A percentile compares a stretch with the other conserved stretches of the same genome.
Evolutionary conservation across 176 grass and related monocot genomes (phyloP).

Genomic region (Bonia amplexicaulis): DNA sequence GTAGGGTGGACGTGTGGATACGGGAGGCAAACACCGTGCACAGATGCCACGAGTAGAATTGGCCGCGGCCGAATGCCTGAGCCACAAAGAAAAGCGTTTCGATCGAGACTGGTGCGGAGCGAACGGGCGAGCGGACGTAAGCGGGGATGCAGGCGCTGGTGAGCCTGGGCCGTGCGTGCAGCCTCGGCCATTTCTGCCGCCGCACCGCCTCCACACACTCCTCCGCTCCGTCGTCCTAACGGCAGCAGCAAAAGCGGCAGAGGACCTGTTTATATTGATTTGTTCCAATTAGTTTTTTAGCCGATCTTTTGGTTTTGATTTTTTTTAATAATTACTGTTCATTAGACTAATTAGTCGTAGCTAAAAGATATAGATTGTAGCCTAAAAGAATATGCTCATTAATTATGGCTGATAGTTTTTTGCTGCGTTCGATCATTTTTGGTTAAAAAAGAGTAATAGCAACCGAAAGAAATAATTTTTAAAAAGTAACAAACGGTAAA

Average conservation of each 20-base stretch:
- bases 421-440: rapidly evolving
- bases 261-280: neutral
- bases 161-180: conserved; percentile 20
- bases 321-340: too few species aligned
- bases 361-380: too few species aligned
- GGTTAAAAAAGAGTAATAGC: too few species aligned
- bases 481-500: too few species aligned
- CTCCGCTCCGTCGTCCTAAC: neutral
- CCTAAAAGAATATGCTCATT: too few species aligned
- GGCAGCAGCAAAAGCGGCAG: neutral
- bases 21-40: neutral
- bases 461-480: too few species aligned
- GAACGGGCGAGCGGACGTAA: neutral
- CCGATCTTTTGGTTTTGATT: too few species aligned
- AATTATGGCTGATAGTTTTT: too few species aligned
- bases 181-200: neutral
- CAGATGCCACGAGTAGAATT: neutral
- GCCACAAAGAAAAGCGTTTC: neutral
- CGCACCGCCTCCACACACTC: neutral
- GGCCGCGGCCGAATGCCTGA: neutral
- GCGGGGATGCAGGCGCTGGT: conserved; percentile 19
- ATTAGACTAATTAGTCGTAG: too few species aligned
- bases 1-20: neutral
- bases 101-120: neutral
- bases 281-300: too few species aligned